These are phyloP conservation scores for Annulohypoxylon bovei DNA, from an alignment of 495 filamentous ascomycete genomes.

Conservation along the genomic window DNA sequence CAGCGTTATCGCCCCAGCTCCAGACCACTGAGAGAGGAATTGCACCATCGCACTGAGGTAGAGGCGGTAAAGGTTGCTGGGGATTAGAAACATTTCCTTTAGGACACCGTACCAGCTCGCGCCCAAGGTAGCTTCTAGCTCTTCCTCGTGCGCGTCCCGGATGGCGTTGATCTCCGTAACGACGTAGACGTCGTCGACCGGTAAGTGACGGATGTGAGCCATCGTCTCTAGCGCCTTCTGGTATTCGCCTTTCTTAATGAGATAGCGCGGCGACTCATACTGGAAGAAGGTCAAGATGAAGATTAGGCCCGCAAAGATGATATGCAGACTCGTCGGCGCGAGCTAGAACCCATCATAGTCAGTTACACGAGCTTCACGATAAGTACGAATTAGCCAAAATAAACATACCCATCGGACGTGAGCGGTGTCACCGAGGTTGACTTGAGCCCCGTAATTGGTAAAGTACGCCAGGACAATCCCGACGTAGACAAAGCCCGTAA, in stretches of 20 bases:
- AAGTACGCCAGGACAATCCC: constrained; percentile 71
- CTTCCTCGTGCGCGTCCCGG: constrained; percentile 58
- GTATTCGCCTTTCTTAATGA: constrained; percentile 61
- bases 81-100: constrained; percentile 68
- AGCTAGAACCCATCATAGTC: constrained; percentile 43
- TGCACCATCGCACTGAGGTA: constrained; percentile 68
- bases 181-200: constrained; percentile 60
- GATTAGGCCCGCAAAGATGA: constrained; percentile 77
- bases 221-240: constrained; percentile 59
- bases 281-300: constrained; percentile 71
- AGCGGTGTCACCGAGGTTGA: constrained; percentile 65
- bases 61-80: constrained; percentile 70
- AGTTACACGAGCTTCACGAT: not conserved
- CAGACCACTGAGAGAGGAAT: constrained; percentile 75
- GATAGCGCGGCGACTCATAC: constrained; percentile 68
- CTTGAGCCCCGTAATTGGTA: constrained; percentile 65
- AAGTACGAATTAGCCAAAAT: not conserved
- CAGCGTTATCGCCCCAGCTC: constrained; percentile 72
- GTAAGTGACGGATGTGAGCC: constrained; percentile 60
- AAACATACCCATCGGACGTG: constrained; percentile 66
- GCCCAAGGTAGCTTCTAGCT: constrained; percentile 68
- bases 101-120: constrained; percentile 63
- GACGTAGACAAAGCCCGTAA: constrained; percentile 70
- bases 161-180: constrained; percentile 61
- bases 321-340: constrained; percentile 73